Conservation (phyloP, 78 protist genomes). For the Tieghemostelium lacteum region DNA sequence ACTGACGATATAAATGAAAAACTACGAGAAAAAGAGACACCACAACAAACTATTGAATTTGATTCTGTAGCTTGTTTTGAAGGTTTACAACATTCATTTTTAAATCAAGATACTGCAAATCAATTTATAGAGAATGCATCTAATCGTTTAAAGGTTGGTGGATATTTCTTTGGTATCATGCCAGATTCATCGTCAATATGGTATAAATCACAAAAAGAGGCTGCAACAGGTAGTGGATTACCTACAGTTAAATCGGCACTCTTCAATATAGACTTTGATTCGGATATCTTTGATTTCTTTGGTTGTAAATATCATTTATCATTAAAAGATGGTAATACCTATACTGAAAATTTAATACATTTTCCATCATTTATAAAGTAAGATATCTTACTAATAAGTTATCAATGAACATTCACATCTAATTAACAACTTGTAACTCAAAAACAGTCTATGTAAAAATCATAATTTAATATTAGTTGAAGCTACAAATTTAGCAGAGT, state of each 20-base stretch:
- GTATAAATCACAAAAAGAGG: constrained; percentile 67
- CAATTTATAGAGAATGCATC: constrained; percentile 56
- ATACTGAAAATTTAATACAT: constrained; percentile 57
- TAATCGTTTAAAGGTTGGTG: constrained; percentile 58
- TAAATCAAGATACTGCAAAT: constrained; percentile 7
- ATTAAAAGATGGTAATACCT: constrained; percentile 14
- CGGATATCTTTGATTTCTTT: constrained; percentile 44
- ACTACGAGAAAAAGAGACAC: neutral
- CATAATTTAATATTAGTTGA: constrained; percentile 49
- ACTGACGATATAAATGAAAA: neutral
- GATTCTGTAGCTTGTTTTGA: constrained; percentile 66
- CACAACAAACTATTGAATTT: neutral
- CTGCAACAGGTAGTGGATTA: constrained; percentile 42
- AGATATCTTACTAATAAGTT: neutral
- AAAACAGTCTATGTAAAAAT: constrained; percentile 49
- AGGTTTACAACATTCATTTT: constrained; percentile 76
- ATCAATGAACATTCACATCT: too few species aligned
- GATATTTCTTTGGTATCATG: constrained; percentile 76
- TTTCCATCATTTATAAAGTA: constrained; percentile 75
- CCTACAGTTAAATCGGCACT: constrained; percentile 42
- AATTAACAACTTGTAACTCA: too few species aligned
- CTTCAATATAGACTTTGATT: constrained; percentile 46
- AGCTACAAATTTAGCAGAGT: constrained; percentile 53
- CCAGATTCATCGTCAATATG: constrained; percentile 81
- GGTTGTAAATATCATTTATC: constrained; percentile 47